Evolutionary conservation across 805 yeast species (phyloP), one percentile per base, ranked within the genome.

Genomic region (Lipomyces oligophaga): DNA sequence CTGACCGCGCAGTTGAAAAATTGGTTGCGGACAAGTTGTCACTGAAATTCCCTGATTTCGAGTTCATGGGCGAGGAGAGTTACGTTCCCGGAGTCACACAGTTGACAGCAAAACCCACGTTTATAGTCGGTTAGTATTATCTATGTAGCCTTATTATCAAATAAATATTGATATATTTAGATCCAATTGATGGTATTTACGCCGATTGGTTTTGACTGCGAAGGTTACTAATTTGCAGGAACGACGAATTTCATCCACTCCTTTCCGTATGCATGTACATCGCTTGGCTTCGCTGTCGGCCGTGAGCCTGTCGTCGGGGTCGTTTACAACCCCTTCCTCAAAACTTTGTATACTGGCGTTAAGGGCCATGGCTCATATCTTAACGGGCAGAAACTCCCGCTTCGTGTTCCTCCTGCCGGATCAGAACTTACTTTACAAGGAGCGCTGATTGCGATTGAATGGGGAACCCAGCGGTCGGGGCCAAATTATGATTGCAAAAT

Each of bases 161-260:
- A 25, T 6, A 34, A 25, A 21, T 24, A 26, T 13, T 19, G 18
- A 11, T 32, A 22, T 30, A 24, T 27, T 18, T 31, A 52, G 60
- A 57, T 50, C 60, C 60, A 27, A 57, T 57, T 42, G 60, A 57
- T 18, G 60, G 60, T 41, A 43, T 11, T 13, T 19, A n/a, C n/a
- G n/a, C n/a, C n/a, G n/a, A n/a, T n/a, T n/a, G n/a, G 20, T 26
- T 19, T n/a, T 21, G n/a, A 19, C 16, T 10, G 10, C 3, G 5
- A 7, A 5, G 7, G 4, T 21, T 35, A 2, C 15, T 3, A n/a
- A 15, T 6, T 35, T 8, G n/a, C 24, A 50, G 84, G 84, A 10
- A 80, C 85, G 1, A 78, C 83, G 4, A 76, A 80, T 62, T 80
- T 80, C 61, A 72, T 79, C 41, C 85, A 80, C 60, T 72, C 69